A percentile compares a stretch with the other conserved stretches of the same genome.
These are phyloP conservation scores for Telfairia occidentalis DNA, from an alignment of 331 rosid genomes.

Conservation along the genomic window DNA sequence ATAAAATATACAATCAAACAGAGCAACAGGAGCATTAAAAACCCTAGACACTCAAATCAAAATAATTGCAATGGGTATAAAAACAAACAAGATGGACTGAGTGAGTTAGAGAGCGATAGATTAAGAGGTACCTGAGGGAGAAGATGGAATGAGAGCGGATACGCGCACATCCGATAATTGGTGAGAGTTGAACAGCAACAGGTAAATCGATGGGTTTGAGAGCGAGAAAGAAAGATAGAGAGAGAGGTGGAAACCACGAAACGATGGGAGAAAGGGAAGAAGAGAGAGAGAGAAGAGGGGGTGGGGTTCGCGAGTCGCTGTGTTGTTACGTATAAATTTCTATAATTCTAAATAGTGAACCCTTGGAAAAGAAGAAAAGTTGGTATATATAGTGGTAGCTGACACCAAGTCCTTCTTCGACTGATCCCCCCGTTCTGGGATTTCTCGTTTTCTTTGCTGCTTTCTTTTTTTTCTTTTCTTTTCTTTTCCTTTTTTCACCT, in stretches of 20 bases:
- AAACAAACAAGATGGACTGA: not conserved
- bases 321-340: conserved; percentile 9
- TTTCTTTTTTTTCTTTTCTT: not conserved
- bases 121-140: conserved; percentile 40
- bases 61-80: not conserved
- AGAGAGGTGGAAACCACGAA: conserved; percentile 22
- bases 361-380: conserved; percentile 13
- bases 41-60: conserved; percentile 15
- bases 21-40: conserved; percentile 15
- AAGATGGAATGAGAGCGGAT: conserved; percentile 26
- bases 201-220: conserved; percentile 10
- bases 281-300: not conserved
- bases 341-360: conserved; percentile 3
- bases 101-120: not conserved
- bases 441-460: not conserved
- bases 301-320: conserved; percentile 25
- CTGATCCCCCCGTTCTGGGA: not conserved
- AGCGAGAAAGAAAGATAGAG: conserved; percentile 7
- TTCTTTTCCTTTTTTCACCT: not conserved
- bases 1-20: not conserved
- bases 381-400: conserved; percentile 7
- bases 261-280: conserved; percentile 18
- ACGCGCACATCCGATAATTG: conserved; percentile 53
- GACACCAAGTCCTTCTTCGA: conserved; percentile 7
- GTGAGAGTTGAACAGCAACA: conserved; percentile 5